Percentiles rank a stretch among this genome's conserved stretches.
phyloP scores from a whole-genome alignment of 495 filamentous ascomycete genomes.

The Xylaria sp. region DNA sequence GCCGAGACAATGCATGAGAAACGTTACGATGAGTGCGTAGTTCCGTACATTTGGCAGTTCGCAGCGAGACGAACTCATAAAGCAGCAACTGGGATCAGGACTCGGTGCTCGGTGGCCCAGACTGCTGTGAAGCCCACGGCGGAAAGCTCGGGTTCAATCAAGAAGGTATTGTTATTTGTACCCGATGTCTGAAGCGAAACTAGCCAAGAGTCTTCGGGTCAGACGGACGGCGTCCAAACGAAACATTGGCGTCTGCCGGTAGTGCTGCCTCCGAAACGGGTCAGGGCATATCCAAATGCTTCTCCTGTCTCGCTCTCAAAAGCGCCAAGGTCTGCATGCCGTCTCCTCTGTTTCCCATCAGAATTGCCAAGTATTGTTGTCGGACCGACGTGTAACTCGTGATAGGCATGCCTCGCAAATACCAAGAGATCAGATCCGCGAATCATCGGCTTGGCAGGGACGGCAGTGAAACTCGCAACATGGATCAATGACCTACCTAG shows the following conservation, averaged over 20 bases:
- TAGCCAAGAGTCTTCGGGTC: conserved; percentile 20
- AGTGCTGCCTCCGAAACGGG: conserved; percentile 21
- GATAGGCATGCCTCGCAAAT: conserved; percentile 27
- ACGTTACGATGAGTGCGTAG: conserved; percentile 20
- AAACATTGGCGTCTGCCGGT: conserved; percentile 25
- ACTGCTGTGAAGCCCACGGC: conserved; percentile 3
- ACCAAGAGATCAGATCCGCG: conserved; percentile 46
- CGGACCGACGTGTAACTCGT: conserved; percentile 42
- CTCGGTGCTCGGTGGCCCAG: not conserved
- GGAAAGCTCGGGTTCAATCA: conserved; percentile 3
- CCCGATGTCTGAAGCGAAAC: conserved; percentile 11
- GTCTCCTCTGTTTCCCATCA: conserved; percentile 8
- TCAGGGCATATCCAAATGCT: conserved; percentile 11
- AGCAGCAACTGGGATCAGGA: not conserved
- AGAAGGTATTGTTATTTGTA: conserved; percentile 13
- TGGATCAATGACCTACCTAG: not conserved
- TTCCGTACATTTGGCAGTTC: not conserved
- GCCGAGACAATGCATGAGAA: conserved; percentile 5
- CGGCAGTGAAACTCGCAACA: conserved; percentile 39
- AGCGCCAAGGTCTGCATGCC: conserved; percentile 24
- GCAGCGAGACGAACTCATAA: not conserved
- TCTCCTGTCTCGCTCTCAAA: conserved; percentile 22
- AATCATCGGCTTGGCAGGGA: conserved; percentile 48
- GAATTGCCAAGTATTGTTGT: conserved; percentile 37
- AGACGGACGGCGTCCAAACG: conserved; percentile 24